phyloP scores from a whole-genome alignment of 2,329 filamentous ascomycete genomes.

The Tolypocladium pustulatum region DNA sequence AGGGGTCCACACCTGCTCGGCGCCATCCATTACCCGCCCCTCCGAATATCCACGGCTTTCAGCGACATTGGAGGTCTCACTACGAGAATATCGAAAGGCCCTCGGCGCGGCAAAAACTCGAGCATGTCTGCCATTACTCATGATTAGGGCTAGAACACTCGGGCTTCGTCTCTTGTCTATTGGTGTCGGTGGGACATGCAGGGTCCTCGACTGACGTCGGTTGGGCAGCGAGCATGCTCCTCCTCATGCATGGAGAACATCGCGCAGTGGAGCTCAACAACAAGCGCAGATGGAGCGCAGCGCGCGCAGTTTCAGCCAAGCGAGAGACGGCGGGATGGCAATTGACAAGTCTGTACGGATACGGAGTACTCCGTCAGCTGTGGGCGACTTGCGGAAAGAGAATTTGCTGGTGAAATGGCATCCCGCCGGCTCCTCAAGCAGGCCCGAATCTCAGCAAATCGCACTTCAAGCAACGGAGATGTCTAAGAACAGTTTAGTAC shows the following conservation, averaged over 20 bases:
- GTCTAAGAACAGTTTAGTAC: neutral
- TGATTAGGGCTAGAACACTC: neutral
- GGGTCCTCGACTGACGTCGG: slow-evolving; percentile 1
- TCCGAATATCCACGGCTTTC: neutral
- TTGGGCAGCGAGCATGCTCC: neutral
- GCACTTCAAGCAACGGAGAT: neutral
- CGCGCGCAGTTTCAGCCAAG: too few relatives aligned
- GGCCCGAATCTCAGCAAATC: neutral
- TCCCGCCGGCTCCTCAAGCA: neutral
- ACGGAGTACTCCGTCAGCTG: too few relatives aligned
- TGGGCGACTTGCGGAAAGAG: neutral
- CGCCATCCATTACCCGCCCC: neutral
- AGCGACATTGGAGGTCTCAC: neutral
- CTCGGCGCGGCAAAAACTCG: neutral
- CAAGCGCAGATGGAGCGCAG: neutral
- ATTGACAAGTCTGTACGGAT: neutral
- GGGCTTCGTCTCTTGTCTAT: neutral
- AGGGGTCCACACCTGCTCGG: neutral
- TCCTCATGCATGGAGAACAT: neutral
- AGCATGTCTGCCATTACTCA: neutral
- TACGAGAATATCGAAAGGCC: neutral
- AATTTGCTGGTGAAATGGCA: neutral
- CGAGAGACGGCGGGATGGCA: too few relatives aligned
- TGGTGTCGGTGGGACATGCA: neutral
- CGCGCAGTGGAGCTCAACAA: neutral